Base-by-base conservation (phyloP, 2,329 filamentous ascomycete genomes). In the Aspergillus alliaceus region DNA sequence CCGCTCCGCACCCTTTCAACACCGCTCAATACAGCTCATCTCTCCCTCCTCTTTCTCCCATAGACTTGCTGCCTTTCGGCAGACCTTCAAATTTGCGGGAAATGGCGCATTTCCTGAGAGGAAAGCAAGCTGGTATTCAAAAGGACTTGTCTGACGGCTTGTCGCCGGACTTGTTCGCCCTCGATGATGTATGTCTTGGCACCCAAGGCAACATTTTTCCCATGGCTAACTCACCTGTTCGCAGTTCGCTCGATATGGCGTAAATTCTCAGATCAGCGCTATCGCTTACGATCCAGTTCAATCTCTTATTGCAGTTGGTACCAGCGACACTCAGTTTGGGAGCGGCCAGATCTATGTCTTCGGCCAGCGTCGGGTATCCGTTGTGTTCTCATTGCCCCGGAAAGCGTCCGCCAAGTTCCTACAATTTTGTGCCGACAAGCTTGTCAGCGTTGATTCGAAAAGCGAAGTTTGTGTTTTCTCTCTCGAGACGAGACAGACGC, bases 271-370 rank as follows among this genome's bases (percentile, higher is more conserved):
- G 65, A 81, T 83, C 67, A 91, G 90, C 67, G 90, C 89, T 62
- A 79, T 98, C 63, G 90, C 92, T 59, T 98, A 96, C 78, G 93
- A 98, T 64, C 93, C 95, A 1, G 84, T 97, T 12, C 95, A 99
- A 72, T 96, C 93, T 27, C 86, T 99, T 56, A 83, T 99, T 51
- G 95, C 95, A 40, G 86, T 98, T 61, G 95, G 92, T 58, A 99
- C 95, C 40, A 90, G 87, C 71, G 90, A 96, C 75, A 91, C 89
- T 63, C 87, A 90, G 68, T 96, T 90, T 70, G 92, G 92, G 58
- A 85, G 86, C 32, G 93, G 93, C 24, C 88, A 93, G 72, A 90
- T 99, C 71, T 96, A 96, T 75, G 79, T 99, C 65, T 89, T 95
- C 72, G 95, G 95, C 42, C 89, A 90, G 72, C 85, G 84, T 56